Evolutionary conservation across 208 protist genomes (phyloP).

Genomic region (Leishmania turanica): DNA sequence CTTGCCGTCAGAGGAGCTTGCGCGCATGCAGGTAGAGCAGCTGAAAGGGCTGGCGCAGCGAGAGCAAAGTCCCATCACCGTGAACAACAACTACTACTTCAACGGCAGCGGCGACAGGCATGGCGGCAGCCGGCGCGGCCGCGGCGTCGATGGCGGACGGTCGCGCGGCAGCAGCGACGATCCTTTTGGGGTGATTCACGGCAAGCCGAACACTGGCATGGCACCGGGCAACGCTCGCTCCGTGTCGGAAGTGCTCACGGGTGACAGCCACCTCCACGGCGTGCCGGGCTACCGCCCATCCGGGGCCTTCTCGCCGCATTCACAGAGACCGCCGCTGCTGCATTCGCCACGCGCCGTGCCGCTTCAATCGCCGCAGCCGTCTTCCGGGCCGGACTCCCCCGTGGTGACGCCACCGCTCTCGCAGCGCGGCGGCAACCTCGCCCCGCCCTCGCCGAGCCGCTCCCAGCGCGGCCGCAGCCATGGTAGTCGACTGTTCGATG

Average conservation of each 20-base stretch:
- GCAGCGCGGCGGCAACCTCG: slow-evolving; percentile 13
- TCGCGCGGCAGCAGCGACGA: slow-evolving; percentile 16
- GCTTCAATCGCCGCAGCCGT: slow-evolving; percentile 34
- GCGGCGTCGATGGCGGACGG: slow-evolving; percentile 2
- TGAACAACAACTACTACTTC: slow-evolving; percentile 70
- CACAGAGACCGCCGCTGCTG: slow-evolving; percentile 13
- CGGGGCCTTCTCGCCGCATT: slow-evolving; percentile 10
- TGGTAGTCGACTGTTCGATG: slow-evolving; percentile 17
- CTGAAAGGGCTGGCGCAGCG: slow-evolving; percentile 26
- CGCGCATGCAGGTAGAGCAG: slow-evolving; percentile 38
- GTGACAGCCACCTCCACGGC: slow-evolving; percentile 8
- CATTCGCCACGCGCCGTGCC: slow-evolving; percentile 15
- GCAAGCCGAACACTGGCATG: neutral
- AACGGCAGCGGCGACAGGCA: slow-evolving; percentile 1
- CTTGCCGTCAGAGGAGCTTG: slow-evolving; percentile 45
- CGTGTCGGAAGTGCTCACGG: slow-evolving; percentile 8
- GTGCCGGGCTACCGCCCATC: slow-evolving; percentile 7
- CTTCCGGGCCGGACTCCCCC: slow-evolving; percentile 35
- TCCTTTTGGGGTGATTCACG: neutral
- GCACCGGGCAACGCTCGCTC: slow-evolving; percentile 5
- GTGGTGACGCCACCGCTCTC: slow-evolving; percentile 24
- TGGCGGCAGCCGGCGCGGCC: slow-evolving; percentile 8
- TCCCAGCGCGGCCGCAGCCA: slow-evolving; percentile 38
- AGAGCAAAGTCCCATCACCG: slow-evolving; percentile 45
- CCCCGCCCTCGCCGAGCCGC: slow-evolving; percentile 37